Evolutionary conservation across 768 basidiomycete genomes (phyloP).

Genomic region (Gymnopilus dilepis): DNA sequence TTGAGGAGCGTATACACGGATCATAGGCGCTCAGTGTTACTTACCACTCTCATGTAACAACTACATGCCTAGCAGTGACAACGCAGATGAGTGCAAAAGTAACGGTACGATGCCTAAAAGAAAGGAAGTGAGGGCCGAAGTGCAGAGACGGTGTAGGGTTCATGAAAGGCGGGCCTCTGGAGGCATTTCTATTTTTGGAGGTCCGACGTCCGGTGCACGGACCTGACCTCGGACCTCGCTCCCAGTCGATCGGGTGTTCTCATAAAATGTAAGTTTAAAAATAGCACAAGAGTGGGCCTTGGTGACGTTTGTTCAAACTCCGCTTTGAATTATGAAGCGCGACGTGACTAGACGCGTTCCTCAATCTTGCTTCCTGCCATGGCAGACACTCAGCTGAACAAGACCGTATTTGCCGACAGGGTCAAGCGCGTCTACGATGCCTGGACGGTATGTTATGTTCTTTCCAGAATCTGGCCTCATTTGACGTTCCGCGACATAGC

Average conservation of each 20-base stretch:
- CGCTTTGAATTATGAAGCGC: conserved; percentile 29
- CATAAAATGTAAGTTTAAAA: conserved; percentile 1
- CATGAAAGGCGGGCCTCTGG: no score
- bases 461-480: not conserved
- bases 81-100: no score
- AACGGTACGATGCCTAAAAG: no score
- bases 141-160: no score
- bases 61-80: no score
- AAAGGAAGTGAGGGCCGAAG: no score
- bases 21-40: no score
- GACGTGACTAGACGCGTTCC: conserved; percentile 31
- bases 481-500: conserved; percentile 42
- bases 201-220: no score
- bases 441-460: conserved; percentile 58
- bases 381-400: conserved; percentile 75
- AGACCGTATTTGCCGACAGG: conserved; percentile 58
- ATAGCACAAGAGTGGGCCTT: not conserved
- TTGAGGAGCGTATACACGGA: no score
- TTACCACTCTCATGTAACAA: no score
- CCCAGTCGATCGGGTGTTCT: no score
- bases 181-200: no score
- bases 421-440: conserved; percentile 61
- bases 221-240: not conserved
- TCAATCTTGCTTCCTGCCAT: conserved; percentile 41
- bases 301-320: conserved; percentile 31